Percentiles rank a stretch among this genome's conserved stretches.
Conservation (phyloP, 2,329 filamentous ascomycete species). For the Aspergillus ruber region DNA sequence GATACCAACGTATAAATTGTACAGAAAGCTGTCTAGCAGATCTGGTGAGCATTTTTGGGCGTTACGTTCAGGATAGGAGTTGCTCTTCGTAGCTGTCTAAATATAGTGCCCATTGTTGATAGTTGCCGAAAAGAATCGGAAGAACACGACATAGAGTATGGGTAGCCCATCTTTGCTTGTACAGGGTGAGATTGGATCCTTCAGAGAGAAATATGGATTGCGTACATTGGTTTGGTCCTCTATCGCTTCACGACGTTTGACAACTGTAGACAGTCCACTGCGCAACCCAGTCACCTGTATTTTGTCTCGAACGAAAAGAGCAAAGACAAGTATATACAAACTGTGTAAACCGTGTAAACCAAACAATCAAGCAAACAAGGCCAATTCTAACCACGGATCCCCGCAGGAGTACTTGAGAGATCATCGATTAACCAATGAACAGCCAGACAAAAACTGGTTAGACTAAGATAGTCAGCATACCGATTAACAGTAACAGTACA, state of each 20-base stretch:
- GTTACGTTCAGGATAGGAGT: conserved; percentile 11
- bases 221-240: too few species aligned
- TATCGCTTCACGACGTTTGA: too few species aligned
- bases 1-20: conserved; percentile 7
- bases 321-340: neutral
- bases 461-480: too few species aligned
- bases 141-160: neutral
- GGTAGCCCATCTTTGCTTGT: neutral
- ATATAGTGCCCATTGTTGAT: conserved; percentile 17
- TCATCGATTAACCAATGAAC: too few species aligned
- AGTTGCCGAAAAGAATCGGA: conserved; percentile 16
- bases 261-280: too few species aligned
- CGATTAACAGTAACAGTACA: too few species aligned
- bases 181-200: neutral
- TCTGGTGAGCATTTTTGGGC: conserved; percentile 6
- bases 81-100: conserved; percentile 10
- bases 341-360: neutral
- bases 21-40: conserved; percentile 5
- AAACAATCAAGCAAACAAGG: neutral
- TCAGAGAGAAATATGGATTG: too few species aligned
- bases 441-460: too few species aligned
- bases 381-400: neutral
- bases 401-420: neutral
- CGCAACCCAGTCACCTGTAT: too few species aligned
- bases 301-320: too few species aligned